A percentile compares a stretch with the other conserved stretches of the same genome.
These are phyloP conservation scores for Rhodofomes roseus DNA, from an alignment of 1,284 basidiomycete species.

Conservation along the genomic window DNA sequence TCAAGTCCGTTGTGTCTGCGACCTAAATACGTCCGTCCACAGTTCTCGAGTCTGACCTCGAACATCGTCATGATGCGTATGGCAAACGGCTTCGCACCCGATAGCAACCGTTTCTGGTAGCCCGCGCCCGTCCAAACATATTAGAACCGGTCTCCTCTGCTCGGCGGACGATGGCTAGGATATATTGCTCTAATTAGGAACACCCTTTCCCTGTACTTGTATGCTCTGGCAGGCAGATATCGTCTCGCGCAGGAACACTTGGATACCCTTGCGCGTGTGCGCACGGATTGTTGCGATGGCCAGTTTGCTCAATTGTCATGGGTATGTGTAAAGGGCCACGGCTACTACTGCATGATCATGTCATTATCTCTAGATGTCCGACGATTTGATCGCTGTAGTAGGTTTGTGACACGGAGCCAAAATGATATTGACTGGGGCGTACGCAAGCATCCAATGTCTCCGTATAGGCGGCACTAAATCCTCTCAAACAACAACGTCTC, in stretches of 20 bases:
- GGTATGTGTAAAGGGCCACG: no score
- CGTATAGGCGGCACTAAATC: no score
- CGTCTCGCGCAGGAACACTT: not conserved
- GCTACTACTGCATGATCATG: no score
- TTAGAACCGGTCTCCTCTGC: not conserved
- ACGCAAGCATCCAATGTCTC: no score
- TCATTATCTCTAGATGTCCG: no score
- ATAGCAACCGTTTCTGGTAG: slow-evolving; percentile 20
- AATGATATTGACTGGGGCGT: no score
- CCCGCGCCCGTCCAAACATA: not conserved
- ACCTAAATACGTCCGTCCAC: not conserved
- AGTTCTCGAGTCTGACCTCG: slow-evolving; percentile 29
- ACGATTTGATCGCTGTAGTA: no score
- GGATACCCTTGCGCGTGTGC: not conserved
- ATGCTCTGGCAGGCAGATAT: not conserved
- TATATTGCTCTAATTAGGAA: not conserved
- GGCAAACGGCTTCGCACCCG: slow-evolving; percentile 13
- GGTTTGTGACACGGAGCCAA: no score
- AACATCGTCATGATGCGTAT: slow-evolving; percentile 26
- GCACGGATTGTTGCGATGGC: no score
- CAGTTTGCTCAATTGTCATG: no score
- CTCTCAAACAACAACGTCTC: no score
- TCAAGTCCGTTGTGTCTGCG: not conserved
- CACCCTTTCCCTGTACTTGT: not conserved
- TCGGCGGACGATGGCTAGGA: not conserved